These are phyloP conservation scores for Claviceps humidiphila DNA, from an alignment of 2,329 filamentous ascomycete species.

Conservation along the genomic window DNA sequence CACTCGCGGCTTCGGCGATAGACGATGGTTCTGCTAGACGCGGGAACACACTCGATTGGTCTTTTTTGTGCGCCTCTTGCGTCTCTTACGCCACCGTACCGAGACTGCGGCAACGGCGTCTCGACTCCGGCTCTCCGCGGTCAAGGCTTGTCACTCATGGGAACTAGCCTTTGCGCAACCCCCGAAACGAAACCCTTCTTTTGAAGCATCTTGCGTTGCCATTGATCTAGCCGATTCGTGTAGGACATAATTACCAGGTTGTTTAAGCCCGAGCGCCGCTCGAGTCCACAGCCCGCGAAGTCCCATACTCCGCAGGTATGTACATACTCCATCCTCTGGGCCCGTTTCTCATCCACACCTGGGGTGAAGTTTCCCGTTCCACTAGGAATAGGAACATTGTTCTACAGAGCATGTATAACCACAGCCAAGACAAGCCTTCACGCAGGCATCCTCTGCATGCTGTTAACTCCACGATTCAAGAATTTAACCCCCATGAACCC, in stretches of 20 bases:
- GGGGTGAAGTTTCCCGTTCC: slow-evolving; percentile 6
- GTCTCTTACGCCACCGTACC: not conserved
- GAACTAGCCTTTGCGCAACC: slow-evolving; percentile 3
- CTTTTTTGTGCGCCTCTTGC: not conserved
- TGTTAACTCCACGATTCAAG: slow-evolving; percentile 1
- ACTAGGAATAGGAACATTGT: slow-evolving; percentile 1
- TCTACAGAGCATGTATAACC: too few species aligned
- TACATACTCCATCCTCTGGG: too few species aligned
- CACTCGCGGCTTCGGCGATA: not conserved
- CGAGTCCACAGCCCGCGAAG: slow-evolving; percentile 2
- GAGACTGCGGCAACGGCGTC: not conserved
- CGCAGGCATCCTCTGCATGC: not conserved
- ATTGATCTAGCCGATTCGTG: slow-evolving; percentile 10
- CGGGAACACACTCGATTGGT: not conserved
- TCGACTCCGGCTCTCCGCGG: not conserved
- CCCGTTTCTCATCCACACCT: not conserved
- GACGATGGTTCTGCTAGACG: not conserved
- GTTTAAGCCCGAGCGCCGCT: slow-evolving; percentile 10
- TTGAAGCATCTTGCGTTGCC: slow-evolving; percentile 3
- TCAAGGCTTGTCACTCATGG: not conserved
- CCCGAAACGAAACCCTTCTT: slow-evolving; percentile 5
- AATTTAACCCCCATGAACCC: slow-evolving; percentile 1
- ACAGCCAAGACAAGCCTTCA: too few species aligned
- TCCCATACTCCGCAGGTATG: not conserved
- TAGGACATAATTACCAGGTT: slow-evolving; percentile 7